Conservation (phyloP, 352 stramenopile genomes). For the Globisporangium heterothallicum region DNA sequence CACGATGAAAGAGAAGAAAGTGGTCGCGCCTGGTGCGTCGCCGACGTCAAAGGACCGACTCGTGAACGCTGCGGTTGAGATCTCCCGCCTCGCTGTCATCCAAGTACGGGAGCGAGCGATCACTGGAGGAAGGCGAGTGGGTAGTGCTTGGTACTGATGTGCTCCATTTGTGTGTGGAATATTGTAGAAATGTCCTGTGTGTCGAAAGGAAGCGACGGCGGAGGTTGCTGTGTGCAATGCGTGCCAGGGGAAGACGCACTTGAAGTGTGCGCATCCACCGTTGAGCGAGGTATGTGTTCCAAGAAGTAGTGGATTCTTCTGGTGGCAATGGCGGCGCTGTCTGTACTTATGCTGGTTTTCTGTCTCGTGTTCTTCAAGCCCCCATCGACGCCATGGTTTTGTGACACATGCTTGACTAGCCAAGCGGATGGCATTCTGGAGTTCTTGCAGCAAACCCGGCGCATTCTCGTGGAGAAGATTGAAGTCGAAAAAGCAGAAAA, state of each 20-base stretch:
- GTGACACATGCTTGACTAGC: slow-evolving; percentile 43
- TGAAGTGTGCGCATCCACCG: slow-evolving; percentile 36
- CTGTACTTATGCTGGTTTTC: not conserved
- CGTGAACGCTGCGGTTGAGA: slow-evolving; percentile 16
- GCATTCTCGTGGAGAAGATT: slow-evolving; percentile 42
- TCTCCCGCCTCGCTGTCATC: slow-evolving; percentile 12
- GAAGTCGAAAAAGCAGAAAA: slow-evolving; percentile 12
- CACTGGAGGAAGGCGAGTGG: no score
- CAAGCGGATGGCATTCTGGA: slow-evolving; percentile 58
- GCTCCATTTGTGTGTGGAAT: not conserved
- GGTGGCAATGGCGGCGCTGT: not conserved
- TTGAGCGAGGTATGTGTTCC: slow-evolving; percentile 21
- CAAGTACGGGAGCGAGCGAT: slow-evolving; percentile 2
- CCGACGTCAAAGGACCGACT: slow-evolving; percentile 20
- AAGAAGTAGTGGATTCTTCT: not conserved
- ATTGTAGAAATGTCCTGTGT: slow-evolving; percentile 38
- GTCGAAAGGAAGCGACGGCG: slow-evolving; percentile 36
- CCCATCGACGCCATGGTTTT: slow-evolving; percentile 35
- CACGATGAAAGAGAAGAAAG: slow-evolving; percentile 53
- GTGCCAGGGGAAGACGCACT: slow-evolving; percentile 54
- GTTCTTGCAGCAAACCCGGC: slow-evolving; percentile 59
- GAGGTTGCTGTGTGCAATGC: slow-evolving; percentile 46
- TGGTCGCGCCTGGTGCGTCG: slow-evolving; percentile 13
- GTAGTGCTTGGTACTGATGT: no score
- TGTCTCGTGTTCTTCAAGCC: slow-evolving; percentile 2